phyloP scores from a whole-genome alignment of 208 protist species.

The Balamuthia mandrillaris region DNA sequence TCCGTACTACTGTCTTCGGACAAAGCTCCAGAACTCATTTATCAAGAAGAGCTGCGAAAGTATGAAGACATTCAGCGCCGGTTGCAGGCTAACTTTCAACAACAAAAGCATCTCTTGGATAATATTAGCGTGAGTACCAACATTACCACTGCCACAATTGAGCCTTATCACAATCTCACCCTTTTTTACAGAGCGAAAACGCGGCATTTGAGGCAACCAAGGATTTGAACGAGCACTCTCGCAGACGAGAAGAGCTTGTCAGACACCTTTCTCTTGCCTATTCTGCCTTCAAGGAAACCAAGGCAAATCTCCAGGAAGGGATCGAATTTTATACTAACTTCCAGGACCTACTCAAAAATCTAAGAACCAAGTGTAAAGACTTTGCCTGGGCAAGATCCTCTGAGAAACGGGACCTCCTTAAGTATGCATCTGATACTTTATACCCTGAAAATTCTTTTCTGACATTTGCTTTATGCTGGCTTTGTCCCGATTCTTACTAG shows the following conservation, averaged over 20 bases:
- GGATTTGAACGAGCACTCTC: not conserved
- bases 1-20: not conserved
- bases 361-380: conserved; percentile 14
- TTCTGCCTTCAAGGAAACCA: not conserved
- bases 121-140: not conserved
- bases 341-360: not conserved
- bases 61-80: not conserved
- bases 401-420: not conserved
- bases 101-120: not conserved
- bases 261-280: not conserved
- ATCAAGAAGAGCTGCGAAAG: not conserved
- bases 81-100: not conserved
- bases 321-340: conserved; percentile 27
- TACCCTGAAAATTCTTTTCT: not conserved
- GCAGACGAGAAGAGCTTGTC: not conserved
- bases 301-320: not conserved
- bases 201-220: not conserved
- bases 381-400: not conserved
- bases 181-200: not conserved
- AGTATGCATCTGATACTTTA: not conserved
- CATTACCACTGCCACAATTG: not conserved
- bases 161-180: not conserved
- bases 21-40: not conserved
- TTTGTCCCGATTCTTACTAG: not conserved
- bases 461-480: not conserved